Base-by-base conservation (phyloP, 805 yeast species). In the Wickerhamomyces queroliae region DNA sequence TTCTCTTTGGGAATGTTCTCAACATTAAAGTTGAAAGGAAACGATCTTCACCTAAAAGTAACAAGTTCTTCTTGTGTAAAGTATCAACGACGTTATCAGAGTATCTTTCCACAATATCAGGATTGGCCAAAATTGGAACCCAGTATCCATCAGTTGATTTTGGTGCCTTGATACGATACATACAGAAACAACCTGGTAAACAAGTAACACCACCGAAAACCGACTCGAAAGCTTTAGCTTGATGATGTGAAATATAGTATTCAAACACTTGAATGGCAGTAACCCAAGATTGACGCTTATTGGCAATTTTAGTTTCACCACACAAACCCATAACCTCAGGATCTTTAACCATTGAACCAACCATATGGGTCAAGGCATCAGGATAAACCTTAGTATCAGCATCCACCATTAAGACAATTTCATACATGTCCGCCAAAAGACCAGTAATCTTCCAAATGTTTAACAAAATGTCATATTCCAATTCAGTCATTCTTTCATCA, bases 191-290 rank as follows among this genome's bases (percentile, higher is more conserved):
- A 29, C 97, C 97, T 0, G 97, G 97, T 45, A 89, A 72, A 73
- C 97, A 89, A 1, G 97, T 89, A 13, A 89, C 97, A 49, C 93
- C 83, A 42, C 96, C 96, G 61, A 89, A 89, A 2, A 84, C 90
- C n/a, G 95, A 81, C 63, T 89, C 97, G 61, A 89, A 89, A 0
- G 96, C 95, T 61, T 89, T 89, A 1, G 96, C 79, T 58, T 86
- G 95, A 64, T 89, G 97, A 63, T 89, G 96, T 5, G 96, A 88
- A 46, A 89, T 85, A 62, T 81, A 89, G 59, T 89, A 89, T 55
- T 89, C 96, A 59, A 89, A 89, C 21, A 89, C 96, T 65, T 89
- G 97, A 55, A 89, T 89, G 28, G 86, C 83, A 1, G 96, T 86
- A 13, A 88, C 95, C 95, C 96, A 89, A 12, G 89, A 76, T 43